Conservation (phyloP, 2,329 filamentous ascomycete genomes). For the Xylaria sp. region DNA sequence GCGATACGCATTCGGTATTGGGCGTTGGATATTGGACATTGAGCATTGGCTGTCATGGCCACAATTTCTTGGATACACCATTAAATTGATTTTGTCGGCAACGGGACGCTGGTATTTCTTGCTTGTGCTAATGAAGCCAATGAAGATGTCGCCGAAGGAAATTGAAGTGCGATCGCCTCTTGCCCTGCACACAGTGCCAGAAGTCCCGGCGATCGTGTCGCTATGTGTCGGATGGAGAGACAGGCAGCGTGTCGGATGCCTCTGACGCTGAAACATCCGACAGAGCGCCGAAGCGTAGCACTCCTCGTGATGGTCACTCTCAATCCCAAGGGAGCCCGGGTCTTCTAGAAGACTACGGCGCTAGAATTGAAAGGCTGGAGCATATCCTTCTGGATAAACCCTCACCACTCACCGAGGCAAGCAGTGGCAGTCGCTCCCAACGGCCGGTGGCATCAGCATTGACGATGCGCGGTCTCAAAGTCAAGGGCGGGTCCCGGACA, state of each 20-base stretch:
- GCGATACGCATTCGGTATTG: too few relatives aligned
- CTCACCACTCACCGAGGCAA: slow-evolving; percentile 38
- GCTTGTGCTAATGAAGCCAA: background rate
- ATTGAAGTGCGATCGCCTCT: slow-evolving; percentile 63
- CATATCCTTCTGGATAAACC: slow-evolving; percentile 52
- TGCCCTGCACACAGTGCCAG: slow-evolving; percentile 63
- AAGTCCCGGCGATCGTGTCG: slow-evolving; percentile 60
- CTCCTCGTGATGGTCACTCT: slow-evolving; percentile 17
- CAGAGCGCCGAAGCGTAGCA: slow-evolving; percentile 34
- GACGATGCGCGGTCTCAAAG: slow-evolving; percentile 56
- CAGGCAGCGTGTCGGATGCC: slow-evolving; percentile 54
- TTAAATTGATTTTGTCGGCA: background rate
- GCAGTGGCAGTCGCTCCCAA: slow-evolving; percentile 32
- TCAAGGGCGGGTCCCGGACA: slow-evolving; percentile 55
- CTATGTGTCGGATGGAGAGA: slow-evolving; percentile 57
- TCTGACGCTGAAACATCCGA: slow-evolving; percentile 46
- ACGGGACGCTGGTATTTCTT: background rate
- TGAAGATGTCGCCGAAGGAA: slow-evolving; percentile 53
- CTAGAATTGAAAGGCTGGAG: slow-evolving; percentile 60
- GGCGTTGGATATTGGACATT: too few relatives aligned
- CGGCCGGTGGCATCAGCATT: slow-evolving; percentile 46
- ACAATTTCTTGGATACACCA: background rate
- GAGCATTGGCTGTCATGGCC: too few relatives aligned
- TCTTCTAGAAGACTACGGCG: slow-evolving; percentile 54
- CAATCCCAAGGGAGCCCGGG: slow-evolving; percentile 30